Evolutionary conservation across 345 rosid species (phyloP), one percentile per base, ranked within the genome.

Genomic region (Aquilaria sinensis): DNA sequence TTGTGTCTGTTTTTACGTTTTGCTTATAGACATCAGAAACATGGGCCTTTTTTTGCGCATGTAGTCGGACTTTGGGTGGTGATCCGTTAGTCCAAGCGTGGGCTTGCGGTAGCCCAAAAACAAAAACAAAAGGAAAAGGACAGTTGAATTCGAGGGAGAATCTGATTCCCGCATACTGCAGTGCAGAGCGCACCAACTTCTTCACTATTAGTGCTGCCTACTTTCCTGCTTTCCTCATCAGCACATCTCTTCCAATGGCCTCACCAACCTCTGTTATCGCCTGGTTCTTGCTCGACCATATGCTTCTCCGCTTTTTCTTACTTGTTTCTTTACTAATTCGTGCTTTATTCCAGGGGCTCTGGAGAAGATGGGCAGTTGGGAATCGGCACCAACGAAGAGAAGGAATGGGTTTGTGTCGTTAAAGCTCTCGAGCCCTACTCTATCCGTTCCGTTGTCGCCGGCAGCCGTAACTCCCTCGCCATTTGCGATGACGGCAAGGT

Each of bases 331-430:
- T 58, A 32, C 4, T 41, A 56, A 47, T 10, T 7, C 47, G 13
- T 10, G 47, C 56, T 53, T 34, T 57, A 69, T 12, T 57, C 43
- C 80, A 94, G 98, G 98, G 99, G 99, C 50, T 68, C 98, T 12
- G 98, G 98, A 52, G 99, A 95, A 75, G 98, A 95, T 64, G 99
- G 99, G 55, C 98, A 95, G 62, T 68, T 95, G 63, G 98, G 99
- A 50, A 78, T 91, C 58, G 99, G 97, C 12, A 75, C 66, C 68
- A 66, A 84, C 68, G 96, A 89, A 70, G 98, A 89, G 63, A 89
- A 78, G 65, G 92, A 91, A 65, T 71, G 87, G 86, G 94, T 86
- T 62, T 84, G 82, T 70, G 83, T 72, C 53, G 80, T 95, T 55
- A 69, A 81, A 57, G 88, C 94, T 74, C 90, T 91, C 12, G 79